Conservation (phyloP, 768 basidiomycete species). For the Jaapia argillacea region DNA sequence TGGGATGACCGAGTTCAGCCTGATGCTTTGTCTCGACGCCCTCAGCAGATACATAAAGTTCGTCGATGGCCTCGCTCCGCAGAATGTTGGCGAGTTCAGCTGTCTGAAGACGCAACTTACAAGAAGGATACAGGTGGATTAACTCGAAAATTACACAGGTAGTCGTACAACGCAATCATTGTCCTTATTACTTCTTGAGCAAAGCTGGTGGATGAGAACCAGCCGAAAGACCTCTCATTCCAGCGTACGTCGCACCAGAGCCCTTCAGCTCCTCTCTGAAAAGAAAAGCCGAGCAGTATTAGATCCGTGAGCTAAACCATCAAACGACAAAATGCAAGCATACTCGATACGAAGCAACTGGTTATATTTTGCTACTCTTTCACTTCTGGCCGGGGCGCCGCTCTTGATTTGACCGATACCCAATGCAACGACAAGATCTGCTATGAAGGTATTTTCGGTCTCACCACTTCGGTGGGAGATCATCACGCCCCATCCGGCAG, state of each 20-base stretch:
- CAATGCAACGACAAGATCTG: slow-evolving; percentile 91
- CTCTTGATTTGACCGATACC: slow-evolving; percentile 96
- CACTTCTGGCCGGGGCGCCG: slow-evolving; percentile 90
- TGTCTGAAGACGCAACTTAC: too few relatives aligned
- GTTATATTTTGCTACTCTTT: slow-evolving; percentile 96
- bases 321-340: too few relatives aligned
- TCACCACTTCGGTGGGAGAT: slow-evolving; percentile 98
- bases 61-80: too few relatives aligned
- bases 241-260: neutral
- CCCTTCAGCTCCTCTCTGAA: neutral
- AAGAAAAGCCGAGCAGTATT: too few relatives aligned
- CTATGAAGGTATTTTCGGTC: slow-evolving; percentile 96
- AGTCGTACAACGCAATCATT: too few relatives aligned
- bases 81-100: too few relatives aligned
- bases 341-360: slow-evolving; percentile 84
- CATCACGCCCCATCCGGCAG: slow-evolving; percentile 99
- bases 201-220: neutral
- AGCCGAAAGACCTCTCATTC: neutral
- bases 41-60: too few relatives aligned
- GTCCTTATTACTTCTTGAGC: neutral
- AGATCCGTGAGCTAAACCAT: too few relatives aligned
- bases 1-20: too few relatives aligned
- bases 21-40: too few relatives aligned
- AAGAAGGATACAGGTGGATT: too few relatives aligned
- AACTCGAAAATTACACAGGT: too few relatives aligned